A percentile compares a stretch with the other conserved stretches of the same genome.
Conservation (phyloP, 108 stramenopile species). For the Nannochloropsis salina region DNA sequence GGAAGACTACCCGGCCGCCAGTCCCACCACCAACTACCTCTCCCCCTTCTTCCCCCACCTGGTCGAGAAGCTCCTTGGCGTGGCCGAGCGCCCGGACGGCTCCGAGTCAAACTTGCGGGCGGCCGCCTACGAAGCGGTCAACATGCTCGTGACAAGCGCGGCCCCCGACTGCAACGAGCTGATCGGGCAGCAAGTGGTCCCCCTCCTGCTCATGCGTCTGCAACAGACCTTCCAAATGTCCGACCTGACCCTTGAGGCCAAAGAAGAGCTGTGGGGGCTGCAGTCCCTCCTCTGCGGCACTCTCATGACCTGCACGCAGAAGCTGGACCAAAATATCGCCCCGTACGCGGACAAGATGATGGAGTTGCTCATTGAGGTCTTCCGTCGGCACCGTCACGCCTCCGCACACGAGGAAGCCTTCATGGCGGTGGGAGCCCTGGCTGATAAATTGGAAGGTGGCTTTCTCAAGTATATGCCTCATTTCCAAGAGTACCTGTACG, state of each 20-base stretch:
- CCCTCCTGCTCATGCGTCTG: constrained; percentile 15
- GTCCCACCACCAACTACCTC: constrained; percentile 67
- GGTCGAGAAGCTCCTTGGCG: constrained; percentile 68
- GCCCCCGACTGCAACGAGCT: constrained; percentile 15
- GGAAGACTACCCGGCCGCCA: constrained; percentile 57
- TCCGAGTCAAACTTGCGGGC: constrained; percentile 68
- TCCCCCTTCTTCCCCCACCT: constrained; percentile 66
- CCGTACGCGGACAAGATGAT: constrained; percentile 74
- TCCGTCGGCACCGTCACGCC: constrained; percentile 57
- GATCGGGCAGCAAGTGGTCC: constrained; percentile 22
- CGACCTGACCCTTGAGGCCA: constrained; percentile 71
- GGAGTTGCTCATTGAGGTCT: constrained; percentile 70
- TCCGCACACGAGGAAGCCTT: constrained; percentile 88
- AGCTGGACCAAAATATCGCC: constrained; percentile 65
- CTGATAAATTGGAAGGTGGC: constrained; percentile 69
- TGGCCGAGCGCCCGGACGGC: constrained; percentile 76
- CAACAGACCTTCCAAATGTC: constrained; percentile 64
- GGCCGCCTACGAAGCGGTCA: constrained; percentile 74
- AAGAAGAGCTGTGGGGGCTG: constrained; percentile 70
- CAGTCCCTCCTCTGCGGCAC: constrained; percentile 74
- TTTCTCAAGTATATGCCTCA: constrained; percentile 85
- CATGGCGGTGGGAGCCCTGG: constrained; percentile 75
- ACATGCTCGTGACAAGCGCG: constrained; percentile 54
- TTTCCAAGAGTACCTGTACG: constrained; percentile 69
- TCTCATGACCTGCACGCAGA: constrained; percentile 68